Evolutionary conservation across 495 filamentous ascomycete species (phyloP), one percentile per base, ranked within the genome.

Genomic region (Neurospora tetraspora): DNA sequence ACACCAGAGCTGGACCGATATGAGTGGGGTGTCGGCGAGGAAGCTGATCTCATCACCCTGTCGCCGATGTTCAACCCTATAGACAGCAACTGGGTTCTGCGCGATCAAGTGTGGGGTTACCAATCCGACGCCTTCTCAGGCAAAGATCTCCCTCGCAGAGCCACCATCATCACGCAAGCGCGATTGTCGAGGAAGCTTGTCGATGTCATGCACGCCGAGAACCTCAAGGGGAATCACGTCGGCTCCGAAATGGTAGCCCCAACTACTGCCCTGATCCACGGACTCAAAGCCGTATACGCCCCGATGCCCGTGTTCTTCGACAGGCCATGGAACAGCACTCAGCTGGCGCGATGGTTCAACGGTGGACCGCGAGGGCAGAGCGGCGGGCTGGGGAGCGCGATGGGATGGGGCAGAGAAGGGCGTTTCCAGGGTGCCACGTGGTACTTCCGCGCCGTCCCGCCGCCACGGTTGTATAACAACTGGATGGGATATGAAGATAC

Each of bases 271-370:
- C 80, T 94, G 8, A 85, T 90, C 34, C 91, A 93, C 77, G 91
- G 92, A 3, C 82, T 93, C 69, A 94, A 94, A 78, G 85, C 89
- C 2, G 89, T 91, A 8, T 89, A 86, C 69, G 87, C 86, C 14
- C 90, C 90, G 5, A 89, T 93, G 76, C 91, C 92, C 1, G 89
- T 93, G 68, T 94, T 87, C 78, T 86, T 89, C 23, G 90, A 92
- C 72, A 82, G 85, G 37, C 80, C 82, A 11, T 93, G 90, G 87
- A 80, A 81, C 34, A 84, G 86, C 1, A 77, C 81, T 20, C 86
- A 86, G 72, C 77, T 91, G 45, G 85, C 88, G 11, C 83, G 79
- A 69, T 88, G 86, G 76, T 91, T 92, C 80, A 93, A 94, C 72
- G 83, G 88, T 1, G 84, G 85, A 5, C 82, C 80, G 16, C 82